Percentiles rank a stretch among this genome's conserved stretches.
Conservation (phyloP, 495 filamentous ascomycete genomes). For the Penicillium cosmopolitanum region DNA sequence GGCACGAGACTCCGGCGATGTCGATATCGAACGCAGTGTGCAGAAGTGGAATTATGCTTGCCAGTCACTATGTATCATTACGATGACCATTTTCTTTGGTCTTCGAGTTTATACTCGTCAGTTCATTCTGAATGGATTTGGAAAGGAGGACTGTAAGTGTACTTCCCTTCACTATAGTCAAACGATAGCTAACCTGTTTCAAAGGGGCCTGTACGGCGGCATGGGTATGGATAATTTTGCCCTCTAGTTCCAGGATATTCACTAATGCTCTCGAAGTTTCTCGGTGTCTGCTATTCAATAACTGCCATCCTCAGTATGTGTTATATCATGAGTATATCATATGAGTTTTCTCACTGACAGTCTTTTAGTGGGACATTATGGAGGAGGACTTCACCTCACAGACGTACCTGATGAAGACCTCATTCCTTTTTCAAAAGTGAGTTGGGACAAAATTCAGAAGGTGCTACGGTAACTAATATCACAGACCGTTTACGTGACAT, state of each 20-base stretch:
- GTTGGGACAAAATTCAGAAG: background rate
- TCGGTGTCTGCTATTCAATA: slow-evolving; percentile 31
- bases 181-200: background rate
- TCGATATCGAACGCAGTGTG: slow-evolving; percentile 20
- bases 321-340: too few species aligned
- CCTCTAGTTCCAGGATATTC: background rate
- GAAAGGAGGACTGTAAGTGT: slow-evolving; percentile 35
- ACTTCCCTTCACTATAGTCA: background rate
- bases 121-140: slow-evolving; percentile 28
- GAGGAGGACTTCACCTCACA: slow-evolving; percentile 27
- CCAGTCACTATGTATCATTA: slow-evolving; percentile 33
- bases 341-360: too few species aligned
- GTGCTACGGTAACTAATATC: background rate
- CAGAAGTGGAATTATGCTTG: slow-evolving; percentile 32
- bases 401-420: slow-evolving; percentile 22
- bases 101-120: slow-evolving; percentile 29
- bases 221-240: background rate
- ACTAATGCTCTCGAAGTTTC: slow-evolving; percentile 16
- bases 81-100: slow-evolving; percentile 30
- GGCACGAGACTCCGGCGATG: background rate
- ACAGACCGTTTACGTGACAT: slow-evolving; percentile 33
- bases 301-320: slow-evolving; percentile 25
- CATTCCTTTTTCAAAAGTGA: slow-evolving; percentile 26
- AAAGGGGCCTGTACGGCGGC: slow-evolving; percentile 5
- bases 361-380: slow-evolving; percentile 27